A percentile compares a stretch with the other conserved stretches of the same genome.
phyloP scores from a whole-genome alignment of 176 grass and related monocot species.

The Ampelocalamus luodianensis region DNA sequence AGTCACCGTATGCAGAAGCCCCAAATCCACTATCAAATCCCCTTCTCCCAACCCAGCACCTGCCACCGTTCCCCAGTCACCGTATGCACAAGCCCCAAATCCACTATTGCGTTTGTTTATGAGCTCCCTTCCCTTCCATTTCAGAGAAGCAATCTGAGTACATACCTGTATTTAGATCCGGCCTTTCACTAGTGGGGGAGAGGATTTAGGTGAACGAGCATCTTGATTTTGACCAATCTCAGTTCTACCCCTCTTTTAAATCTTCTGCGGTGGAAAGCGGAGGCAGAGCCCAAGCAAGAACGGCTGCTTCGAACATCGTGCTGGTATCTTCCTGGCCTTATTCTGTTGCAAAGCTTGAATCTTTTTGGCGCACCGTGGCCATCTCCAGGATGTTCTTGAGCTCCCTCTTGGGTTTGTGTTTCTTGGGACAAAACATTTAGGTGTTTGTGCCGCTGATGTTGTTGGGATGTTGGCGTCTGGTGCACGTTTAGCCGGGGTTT shows the following conservation, averaged over 20 bases:
- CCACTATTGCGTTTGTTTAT: conserved; percentile 44
- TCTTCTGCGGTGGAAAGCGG: conserved; percentile 27
- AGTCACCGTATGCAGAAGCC: conserved; percentile 41
- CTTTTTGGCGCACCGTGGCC: background rate
- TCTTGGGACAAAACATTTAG: conserved; percentile 1
- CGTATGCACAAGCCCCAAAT: conserved; percentile 44
- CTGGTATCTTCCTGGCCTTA: background rate
- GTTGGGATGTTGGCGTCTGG: background rate
- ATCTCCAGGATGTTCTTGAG: conserved; percentile 6
- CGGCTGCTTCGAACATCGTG: conserved; percentile 1
- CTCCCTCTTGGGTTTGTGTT: conserved; percentile 29
- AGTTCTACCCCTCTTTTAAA: conserved; percentile 41
- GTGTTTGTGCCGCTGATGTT: background rate
- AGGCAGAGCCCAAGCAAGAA: conserved; percentile 30
- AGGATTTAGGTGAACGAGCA: conserved; percentile 57
- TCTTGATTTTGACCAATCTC: conserved; percentile 49
- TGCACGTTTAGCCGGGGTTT: conserved; percentile 12
- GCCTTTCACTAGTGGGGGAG: conserved; percentile 15
- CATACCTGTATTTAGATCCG: conserved; percentile 45
- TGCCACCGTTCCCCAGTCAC: conserved; percentile 47
- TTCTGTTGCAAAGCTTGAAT: background rate
- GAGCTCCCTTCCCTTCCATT: conserved; percentile 1
- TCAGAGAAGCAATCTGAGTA: conserved; percentile 17
- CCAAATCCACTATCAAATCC: conserved; percentile 53
- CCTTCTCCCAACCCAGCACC: conserved; percentile 31